Conservation (phyloP, 2,329 filamentous ascomycete genomes). For the Trichoderma gracile region DNA sequence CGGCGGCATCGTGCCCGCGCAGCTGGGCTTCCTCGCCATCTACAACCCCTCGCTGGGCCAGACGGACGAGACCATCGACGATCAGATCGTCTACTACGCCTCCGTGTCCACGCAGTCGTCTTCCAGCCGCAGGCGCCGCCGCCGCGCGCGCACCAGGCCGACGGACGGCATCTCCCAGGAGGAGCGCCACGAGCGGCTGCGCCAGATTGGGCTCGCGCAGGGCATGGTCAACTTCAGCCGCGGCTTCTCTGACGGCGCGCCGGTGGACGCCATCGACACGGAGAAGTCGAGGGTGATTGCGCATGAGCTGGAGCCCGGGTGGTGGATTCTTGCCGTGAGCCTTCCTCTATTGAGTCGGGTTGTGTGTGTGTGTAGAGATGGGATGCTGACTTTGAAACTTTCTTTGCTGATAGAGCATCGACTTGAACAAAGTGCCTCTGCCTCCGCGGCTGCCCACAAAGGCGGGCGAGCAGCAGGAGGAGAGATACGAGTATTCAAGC, state of each 20-base stretch:
- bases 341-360: not conserved
- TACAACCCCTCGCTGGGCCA: conserved; percentile 83
- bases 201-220: conserved; percentile 93
- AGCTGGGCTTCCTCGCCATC: conserved; percentile 87
- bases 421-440: conserved; percentile 71
- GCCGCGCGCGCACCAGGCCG: conserved; percentile 45
- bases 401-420: conserved; percentile 52
- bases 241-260: conserved; percentile 75
- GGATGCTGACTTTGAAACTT: not conserved
- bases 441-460: conserved; percentile 54
- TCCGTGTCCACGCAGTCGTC: conserved; percentile 53
- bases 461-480: conserved; percentile 43
- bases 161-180: conserved; percentile 55
- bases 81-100: conserved; percentile 94
- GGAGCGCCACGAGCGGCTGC: conserved; percentile 79
- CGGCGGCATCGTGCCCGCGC: conserved; percentile 61
- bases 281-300: conserved; percentile 83
- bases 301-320: conserved; percentile 82
- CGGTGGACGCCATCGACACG: conserved; percentile 86
- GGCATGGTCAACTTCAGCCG: conserved; percentile 93
- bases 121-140: conserved; percentile 42
- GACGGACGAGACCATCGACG: conserved; percentile 59
- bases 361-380: too few relatives aligned
- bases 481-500: conserved; percentile 75
- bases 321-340: conserved; percentile 92